These are phyloP conservation scores for Nigrospora oryzae DNA, from an alignment of 2,329 filamentous ascomycete genomes.

Conservation along the genomic window DNA sequence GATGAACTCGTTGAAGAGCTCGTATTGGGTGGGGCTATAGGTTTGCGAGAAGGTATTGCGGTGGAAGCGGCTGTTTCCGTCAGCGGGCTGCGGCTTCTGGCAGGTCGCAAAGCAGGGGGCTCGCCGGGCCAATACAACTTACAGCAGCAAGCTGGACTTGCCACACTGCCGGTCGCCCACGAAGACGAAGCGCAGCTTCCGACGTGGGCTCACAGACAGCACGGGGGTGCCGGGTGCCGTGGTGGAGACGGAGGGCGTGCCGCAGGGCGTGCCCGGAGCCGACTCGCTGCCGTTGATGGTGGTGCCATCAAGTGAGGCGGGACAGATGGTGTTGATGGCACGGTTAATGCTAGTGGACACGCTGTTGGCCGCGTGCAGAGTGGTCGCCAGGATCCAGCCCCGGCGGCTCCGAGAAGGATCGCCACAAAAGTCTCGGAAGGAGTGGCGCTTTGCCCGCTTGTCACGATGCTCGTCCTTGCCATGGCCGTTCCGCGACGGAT, in stretches of 20 bases:
- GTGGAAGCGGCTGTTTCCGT: conserved; percentile 16
- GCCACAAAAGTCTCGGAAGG: too few relatives aligned
- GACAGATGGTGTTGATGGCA: conserved; percentile 4
- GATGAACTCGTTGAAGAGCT: conserved; percentile 16
- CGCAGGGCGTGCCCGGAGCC: conserved; percentile 8
- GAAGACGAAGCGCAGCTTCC: conserved; percentile 19
- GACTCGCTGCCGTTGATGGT: conserved; percentile 5
- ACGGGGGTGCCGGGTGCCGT: conserved; percentile 6
- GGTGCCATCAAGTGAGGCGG: neutral
- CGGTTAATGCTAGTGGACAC: conserved; percentile 12
- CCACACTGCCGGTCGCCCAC: conserved; percentile 19
- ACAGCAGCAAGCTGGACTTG: conserved; percentile 21
- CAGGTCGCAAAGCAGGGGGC: neutral
- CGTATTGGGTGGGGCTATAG: conserved; percentile 16
- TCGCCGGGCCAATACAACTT: neutral
- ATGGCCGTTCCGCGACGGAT: neutral
- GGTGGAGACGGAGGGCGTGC: neutral
- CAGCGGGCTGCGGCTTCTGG: neutral
- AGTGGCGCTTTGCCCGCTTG: conserved; percentile 11
- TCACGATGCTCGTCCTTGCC: conserved; percentile 9
- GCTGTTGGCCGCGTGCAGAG: conserved; percentile 9
- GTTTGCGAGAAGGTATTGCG: conserved; percentile 13
- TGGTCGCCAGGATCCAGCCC: conserved; percentile 5
- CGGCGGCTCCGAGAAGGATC: conserved; percentile 5
- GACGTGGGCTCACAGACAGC: conserved; percentile 7